A percentile compares a stretch with the other conserved stretches of the same genome.
These are phyloP conservation scores for Tricholoma terreum DNA, from an alignment of 768 basidiomycete genomes.

Conservation along the genomic window DNA sequence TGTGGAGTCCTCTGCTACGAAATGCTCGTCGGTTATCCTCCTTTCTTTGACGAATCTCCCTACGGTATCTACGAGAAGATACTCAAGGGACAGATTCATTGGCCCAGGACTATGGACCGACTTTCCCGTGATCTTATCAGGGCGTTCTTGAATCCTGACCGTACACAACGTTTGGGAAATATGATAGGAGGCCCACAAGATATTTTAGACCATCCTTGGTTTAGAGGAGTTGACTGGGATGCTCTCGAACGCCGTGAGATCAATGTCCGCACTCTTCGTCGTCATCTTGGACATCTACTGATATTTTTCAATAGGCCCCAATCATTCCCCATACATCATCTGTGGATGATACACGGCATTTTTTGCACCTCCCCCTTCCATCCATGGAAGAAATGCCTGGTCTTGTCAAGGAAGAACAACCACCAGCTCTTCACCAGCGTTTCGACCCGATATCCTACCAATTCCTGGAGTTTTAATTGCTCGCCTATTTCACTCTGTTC, in stretches of 20 bases:
- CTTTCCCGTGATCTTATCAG: conserved; percentile 86
- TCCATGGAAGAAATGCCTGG: conserved; percentile 78
- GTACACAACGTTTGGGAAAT: conserved; percentile 89
- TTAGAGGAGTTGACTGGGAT: conserved; percentile 92
- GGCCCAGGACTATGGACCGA: conserved; percentile 88
- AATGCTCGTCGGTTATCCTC: conserved; percentile 98
- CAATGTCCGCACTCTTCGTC: conserved; percentile 46
- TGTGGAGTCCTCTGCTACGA: conserved; percentile 96
- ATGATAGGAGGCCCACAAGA: conserved; percentile 90
- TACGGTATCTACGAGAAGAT: conserved; percentile 99
- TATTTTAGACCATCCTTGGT: conserved; percentile 91
- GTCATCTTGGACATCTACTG: conserved; percentile 2
- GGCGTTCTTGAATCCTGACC: conserved; percentile 88
- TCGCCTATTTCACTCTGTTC: conserved; percentile 17
- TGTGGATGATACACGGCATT: conserved; percentile 82
- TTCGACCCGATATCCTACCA: conserved; percentile 69
- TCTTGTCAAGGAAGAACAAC: conserved; percentile 60
- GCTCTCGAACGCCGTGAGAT: conserved; percentile 85
- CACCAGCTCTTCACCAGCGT: conserved; percentile 55
- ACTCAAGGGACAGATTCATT: conserved; percentile 79
- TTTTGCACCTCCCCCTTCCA: conserved; percentile 77
- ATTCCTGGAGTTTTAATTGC: conserved; percentile 68
- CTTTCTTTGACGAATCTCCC: conserved; percentile 97
- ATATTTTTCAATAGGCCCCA: conserved; percentile 56
- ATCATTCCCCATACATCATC: conserved; percentile 82